Conservation (phyloP, 192 early-diverging fungal species). For the Helicostylum pulchrum region DNA sequence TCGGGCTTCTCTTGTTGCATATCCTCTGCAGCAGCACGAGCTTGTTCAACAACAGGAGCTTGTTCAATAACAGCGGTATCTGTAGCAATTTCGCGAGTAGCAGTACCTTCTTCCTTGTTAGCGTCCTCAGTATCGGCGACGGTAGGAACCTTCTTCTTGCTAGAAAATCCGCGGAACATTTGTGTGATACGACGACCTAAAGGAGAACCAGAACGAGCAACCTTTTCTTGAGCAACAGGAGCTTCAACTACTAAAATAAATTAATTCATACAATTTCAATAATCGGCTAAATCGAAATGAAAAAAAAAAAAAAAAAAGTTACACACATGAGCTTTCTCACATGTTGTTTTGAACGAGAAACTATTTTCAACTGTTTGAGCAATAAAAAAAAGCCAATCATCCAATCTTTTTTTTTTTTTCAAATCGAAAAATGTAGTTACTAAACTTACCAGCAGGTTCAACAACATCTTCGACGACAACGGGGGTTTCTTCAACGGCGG, state of each 20-base stretch:
- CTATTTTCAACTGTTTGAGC: not conserved
- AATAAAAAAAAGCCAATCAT: not conserved
- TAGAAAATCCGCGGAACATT: conserved; percentile 22
- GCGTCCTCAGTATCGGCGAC: conserved; percentile 11
- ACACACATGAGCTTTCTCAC: not conserved
- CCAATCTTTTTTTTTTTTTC: not conserved
- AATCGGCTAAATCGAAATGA: not conserved
- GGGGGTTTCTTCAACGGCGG: conserved; percentile 13
- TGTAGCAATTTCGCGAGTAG: conserved; percentile 4
- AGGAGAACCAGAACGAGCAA: conserved; percentile 25
- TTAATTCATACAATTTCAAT: not conserved
- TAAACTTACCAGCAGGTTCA: conserved; percentile 1
- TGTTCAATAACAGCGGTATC: not conserved
- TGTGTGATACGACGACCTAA: conserved; percentile 31
- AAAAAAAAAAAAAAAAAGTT: conserved; percentile 7
- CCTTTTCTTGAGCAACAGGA: conserved; percentile 20
- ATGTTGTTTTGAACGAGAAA: conserved; percentile 2
- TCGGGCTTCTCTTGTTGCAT: not conserved
- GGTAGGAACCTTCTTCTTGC: conserved; percentile 18
- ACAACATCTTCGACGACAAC: conserved; percentile 1
- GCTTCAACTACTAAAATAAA: not conserved
- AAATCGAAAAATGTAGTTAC: not conserved
- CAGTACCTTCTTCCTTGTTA: conserved; percentile 1
- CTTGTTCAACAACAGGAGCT: not conserved
- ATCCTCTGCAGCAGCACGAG: not conserved